These are phyloP conservation scores for Tetracladium setigerum DNA, from an alignment of 495 filamentous ascomycete genomes.

Conservation along the genomic window DNA sequence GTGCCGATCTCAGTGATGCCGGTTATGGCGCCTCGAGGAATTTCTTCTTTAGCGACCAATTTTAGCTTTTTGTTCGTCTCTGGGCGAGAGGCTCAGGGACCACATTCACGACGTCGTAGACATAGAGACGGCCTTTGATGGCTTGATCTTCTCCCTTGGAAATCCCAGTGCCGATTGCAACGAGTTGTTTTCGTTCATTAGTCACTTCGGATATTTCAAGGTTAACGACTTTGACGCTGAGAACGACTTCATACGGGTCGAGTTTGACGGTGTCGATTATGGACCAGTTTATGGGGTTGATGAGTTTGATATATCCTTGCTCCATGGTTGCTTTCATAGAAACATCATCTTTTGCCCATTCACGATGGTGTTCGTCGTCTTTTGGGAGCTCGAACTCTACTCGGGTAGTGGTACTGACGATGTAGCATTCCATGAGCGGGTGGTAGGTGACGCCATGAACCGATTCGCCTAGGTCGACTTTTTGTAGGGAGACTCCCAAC, in stretches of 20 bases:
- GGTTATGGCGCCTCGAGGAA: constrained; percentile 84
- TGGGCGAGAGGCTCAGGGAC: constrained; percentile 76
- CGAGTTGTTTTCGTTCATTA: constrained; percentile 70
- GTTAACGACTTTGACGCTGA: constrained; percentile 74
- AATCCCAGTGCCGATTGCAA: constrained; percentile 79
- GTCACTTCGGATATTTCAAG: constrained; percentile 87
- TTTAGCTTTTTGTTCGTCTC: constrained; percentile 82
- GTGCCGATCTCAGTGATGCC: constrained; percentile 81
- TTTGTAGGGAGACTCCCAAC: constrained; percentile 60
- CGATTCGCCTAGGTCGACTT: constrained; percentile 60
- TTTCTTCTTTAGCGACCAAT: constrained; percentile 78
- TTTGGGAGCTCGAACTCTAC: constrained; percentile 75
- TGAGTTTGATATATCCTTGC: constrained; percentile 61
- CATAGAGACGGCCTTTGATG: constrained; percentile 75
- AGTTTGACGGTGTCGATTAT: constrained; percentile 67
- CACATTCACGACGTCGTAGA: constrained; percentile 86
- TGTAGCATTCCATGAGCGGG: constrained; percentile 61
- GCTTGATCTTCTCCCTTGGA: constrained; percentile 83
- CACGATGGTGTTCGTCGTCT: constrained; percentile 73
- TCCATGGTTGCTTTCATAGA: constrained; percentile 60
- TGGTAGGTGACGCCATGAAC: constrained; percentile 72
- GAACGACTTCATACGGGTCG: constrained; percentile 64
- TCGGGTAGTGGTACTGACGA: constrained; percentile 58
- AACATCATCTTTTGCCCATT: constrained; percentile 66
- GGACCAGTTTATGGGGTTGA: constrained; percentile 67